These are phyloP conservation scores for Wickerhamiella siamensis DNA, from an alignment of 805 yeast species.

Conservation along the genomic window DNA sequence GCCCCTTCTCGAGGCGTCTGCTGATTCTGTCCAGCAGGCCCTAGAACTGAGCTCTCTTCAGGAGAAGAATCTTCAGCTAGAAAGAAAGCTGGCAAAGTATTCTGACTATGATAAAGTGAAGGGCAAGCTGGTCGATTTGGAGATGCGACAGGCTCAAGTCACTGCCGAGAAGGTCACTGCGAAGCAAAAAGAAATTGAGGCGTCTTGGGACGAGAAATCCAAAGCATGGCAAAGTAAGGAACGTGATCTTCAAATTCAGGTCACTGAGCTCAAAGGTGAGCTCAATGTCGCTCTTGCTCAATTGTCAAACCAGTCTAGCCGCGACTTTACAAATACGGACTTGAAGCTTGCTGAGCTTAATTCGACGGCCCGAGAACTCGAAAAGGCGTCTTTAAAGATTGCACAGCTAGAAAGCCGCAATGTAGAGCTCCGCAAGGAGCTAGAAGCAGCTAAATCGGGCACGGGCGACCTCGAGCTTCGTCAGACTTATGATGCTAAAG, in stretches of 20 bases:
- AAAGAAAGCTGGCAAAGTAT: constrained; percentile 42
- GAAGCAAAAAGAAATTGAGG: constrained; percentile 59
- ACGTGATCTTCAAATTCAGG: constrained; percentile 37
- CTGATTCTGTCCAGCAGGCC: constrained; percentile 32
- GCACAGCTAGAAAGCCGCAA: constrained; percentile 65
- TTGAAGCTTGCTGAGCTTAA: constrained; percentile 34
- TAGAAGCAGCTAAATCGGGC: constrained; percentile 33
- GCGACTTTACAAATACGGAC: constrained; percentile 7
- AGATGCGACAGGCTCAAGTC: constrained; percentile 44
- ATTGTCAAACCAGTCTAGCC: constrained; percentile 21
- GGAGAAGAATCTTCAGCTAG: constrained; percentile 30
- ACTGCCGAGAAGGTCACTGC: constrained; percentile 43
- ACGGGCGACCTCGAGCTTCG: constrained; percentile 13
- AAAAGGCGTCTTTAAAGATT: constrained; percentile 50
- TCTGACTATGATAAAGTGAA: constrained; percentile 74
- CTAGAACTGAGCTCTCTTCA: constrained; percentile 30
- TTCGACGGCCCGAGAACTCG: constrained; percentile 60
- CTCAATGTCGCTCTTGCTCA: constrained; percentile 53
- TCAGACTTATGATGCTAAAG: constrained; percentile 9
- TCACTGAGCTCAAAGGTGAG: constrained; percentile 49
- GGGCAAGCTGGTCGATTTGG: constrained; percentile 42
- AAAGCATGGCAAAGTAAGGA: constrained; percentile 48
- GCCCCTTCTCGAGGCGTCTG: constrained; percentile 48
- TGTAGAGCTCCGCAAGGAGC: constrained; percentile 52
- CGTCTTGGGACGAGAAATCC: constrained; percentile 59